Evolutionary conservation across 805 yeast genomes (phyloP), one percentile per base, ranked within the genome.

Genomic region (Ogataea trehalophila): DNA sequence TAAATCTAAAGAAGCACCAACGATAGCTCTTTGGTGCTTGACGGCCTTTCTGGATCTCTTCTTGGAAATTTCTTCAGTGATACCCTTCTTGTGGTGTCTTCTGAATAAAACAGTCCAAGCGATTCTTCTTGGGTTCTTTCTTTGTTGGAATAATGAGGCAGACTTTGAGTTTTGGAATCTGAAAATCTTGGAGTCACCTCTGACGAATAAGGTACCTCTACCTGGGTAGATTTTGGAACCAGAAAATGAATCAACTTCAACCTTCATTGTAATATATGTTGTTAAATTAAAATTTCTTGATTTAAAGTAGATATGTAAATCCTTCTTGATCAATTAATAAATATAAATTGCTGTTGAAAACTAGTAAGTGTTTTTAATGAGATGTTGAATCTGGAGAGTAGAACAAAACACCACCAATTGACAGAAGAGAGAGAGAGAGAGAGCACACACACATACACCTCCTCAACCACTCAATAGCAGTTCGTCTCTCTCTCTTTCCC

Each of bases 151-250:
- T 71, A 94, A 85, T 73, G 98, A 90, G 69, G 96, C 92, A 72
- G 95, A 83, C 80, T 94, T 94, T 66, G 97, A 87, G 75, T 87
- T 83, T 76, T 87, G 95, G 94, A 94, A 94, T 85, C 99, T 91
- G 96, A 94, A 94, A 71, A 91, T 77, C 85, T 94, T 94, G 72
- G 98, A 91, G 89, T 94, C 99, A 70, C 98, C 98, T 80, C 99
- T 90, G 77, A 94, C 90, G 73, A 88, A 94, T 75, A 94, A 85
- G 74, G 95, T 89, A 79, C 99, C 98, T 84, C 97, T 89, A 80
- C 99, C 99, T 82, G 99, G 99, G 95, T 92, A 94, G 84, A 94
- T 92, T 81, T 92, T 94, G 71, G 92, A 78, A 77, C 99, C 99
- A 69, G 99, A 92, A 83, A 94, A 94, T 73, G 98, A 87, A 79